These are phyloP conservation scores for Dinochytrium kinnereticum DNA, from an alignment of 371 early-diverging fungal species.

Conservation along the genomic window DNA sequence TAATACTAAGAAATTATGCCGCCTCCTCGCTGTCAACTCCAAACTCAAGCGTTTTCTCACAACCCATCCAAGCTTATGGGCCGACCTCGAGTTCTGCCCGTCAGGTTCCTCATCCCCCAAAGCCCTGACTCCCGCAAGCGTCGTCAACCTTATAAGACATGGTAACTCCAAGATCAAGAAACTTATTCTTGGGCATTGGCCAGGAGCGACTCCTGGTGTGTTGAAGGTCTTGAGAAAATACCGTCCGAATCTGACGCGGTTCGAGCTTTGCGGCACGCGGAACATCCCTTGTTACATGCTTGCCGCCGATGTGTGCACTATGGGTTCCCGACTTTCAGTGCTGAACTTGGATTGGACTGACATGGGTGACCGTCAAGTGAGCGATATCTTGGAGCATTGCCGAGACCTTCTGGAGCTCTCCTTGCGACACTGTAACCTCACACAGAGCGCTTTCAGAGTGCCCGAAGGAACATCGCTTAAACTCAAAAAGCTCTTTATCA, in stretches of 20 bases:
- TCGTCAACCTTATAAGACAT: background rate
- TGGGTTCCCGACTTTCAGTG: background rate
- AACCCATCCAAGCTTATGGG: background rate
- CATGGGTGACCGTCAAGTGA: background rate
- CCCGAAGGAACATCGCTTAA: background rate
- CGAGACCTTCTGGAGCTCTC: background rate
- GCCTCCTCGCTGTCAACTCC: background rate
- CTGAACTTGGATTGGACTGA: background rate
- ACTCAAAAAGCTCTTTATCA: background rate
- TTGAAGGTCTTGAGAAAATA: background rate
- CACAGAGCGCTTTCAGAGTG: background rate
- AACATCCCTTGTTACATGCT: background rate
- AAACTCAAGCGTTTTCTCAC: background rate
- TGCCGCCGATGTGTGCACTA: background rate
- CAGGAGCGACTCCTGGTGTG: background rate
- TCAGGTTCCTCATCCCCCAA: background rate
- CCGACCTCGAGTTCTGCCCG: background rate
- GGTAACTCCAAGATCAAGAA: background rate
- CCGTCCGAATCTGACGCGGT: background rate
- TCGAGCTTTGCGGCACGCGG: background rate
- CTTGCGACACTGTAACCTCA: background rate
- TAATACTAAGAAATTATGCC: background rate
- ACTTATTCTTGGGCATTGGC: constrained; percentile 1
- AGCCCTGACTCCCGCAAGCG: background rate
- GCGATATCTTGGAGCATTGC: background rate